Percentiles rank a stretch among this genome's conserved stretches.
Conservation (phyloP, 495 filamentous ascomycete species). For the Delitschia confertaspora region DNA sequence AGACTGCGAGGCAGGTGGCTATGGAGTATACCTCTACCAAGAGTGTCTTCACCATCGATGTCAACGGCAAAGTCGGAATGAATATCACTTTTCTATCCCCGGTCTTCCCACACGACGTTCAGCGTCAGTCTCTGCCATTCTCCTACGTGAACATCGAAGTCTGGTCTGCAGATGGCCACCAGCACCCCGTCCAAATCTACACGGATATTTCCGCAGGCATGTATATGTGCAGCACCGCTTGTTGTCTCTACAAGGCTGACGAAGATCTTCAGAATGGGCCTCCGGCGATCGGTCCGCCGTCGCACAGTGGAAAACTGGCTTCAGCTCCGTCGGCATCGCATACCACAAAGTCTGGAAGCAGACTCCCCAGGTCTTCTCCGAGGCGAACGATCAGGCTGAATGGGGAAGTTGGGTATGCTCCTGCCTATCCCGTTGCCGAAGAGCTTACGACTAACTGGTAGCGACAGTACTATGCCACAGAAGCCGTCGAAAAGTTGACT, state of each 20-base stretch:
- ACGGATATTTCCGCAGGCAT: slow-evolving; percentile 53
- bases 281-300: slow-evolving; percentile 44
- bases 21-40: slow-evolving; percentile 52
- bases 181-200: slow-evolving; percentile 51
- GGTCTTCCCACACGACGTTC: slow-evolving; percentile 47
- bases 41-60: slow-evolving; percentile 48
- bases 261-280: slow-evolving; percentile 43
- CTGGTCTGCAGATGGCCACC: slow-evolving; percentile 42
- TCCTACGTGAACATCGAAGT: slow-evolving; percentile 50
- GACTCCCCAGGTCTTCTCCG: slow-evolving; percentile 57
- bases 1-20: slow-evolving; percentile 43
- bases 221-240: slow-evolving; percentile 14
- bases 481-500: slow-evolving; percentile 36
- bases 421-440: no score
- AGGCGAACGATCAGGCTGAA: slow-evolving; percentile 65
- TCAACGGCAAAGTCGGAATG: slow-evolving; percentile 41
- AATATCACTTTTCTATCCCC: slow-evolving; percentile 52
- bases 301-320: slow-evolving; percentile 49
- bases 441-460: background rate
- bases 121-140: slow-evolving; percentile 47
- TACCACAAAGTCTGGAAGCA: slow-evolving; percentile 56
- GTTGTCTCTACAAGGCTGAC: slow-evolving; percentile 25
- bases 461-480: slow-evolving; percentile 47
- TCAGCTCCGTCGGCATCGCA: slow-evolving; percentile 37
- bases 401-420: slow-evolving; percentile 69